Base-by-base conservation (phyloP, 2,329 filamentous ascomycete genomes). In the Hortaea sp. region DNA sequence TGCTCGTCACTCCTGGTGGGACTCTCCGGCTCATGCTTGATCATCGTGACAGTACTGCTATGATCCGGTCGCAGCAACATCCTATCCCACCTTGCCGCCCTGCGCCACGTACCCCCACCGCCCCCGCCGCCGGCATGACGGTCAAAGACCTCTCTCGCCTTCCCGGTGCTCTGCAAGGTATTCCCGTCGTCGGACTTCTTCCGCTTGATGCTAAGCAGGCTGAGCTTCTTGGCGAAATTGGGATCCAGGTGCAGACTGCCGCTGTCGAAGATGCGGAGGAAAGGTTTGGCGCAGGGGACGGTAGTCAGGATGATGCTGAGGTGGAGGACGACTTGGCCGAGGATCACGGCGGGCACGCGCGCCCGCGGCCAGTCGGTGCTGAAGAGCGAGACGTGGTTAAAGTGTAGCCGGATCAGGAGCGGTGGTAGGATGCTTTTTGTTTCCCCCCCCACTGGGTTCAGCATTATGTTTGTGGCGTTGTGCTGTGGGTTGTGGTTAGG, bases 201-300 rank as follows among this genome's bases (percentile, higher is more conserved):
- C 20, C 20, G 20, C 20, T 20, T 20, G 20, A 20, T 20, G 20
- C 20, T 20, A 20, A 20, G 20, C 20, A 20, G 20, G 20, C 20
- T 20, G 20, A n/a, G 5, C 32, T 35, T 35, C 4, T 35, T 35
- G 2, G n/a, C 32, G n/a, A 35, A 35, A n/a, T n/a, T 35, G n/a
- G n/a, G n/a, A 39, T 10, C 10, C 37, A 39, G 11, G 10, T 39
- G 44, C 5, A 49, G 41, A 10, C 44, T 47, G 10, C 47, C 47
- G 37, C 39, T 38, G 9, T 52, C 44, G 44, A 52, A 42, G 28
- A 47, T 43, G 10, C 49, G 44, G 42, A 61, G 57, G 50, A 62
- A 61, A 2, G 58, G 55, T 41, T 59, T 63, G 43, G 53, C 54
- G 47, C 58, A 62, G 1, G 58, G 60, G 1, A 63, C 32, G 0